Percentiles rank a stretch among this genome's conserved stretches.
phyloP scores from a whole-genome alignment of 805 yeast genomes.

The Ogataea paraovalis region DNA sequence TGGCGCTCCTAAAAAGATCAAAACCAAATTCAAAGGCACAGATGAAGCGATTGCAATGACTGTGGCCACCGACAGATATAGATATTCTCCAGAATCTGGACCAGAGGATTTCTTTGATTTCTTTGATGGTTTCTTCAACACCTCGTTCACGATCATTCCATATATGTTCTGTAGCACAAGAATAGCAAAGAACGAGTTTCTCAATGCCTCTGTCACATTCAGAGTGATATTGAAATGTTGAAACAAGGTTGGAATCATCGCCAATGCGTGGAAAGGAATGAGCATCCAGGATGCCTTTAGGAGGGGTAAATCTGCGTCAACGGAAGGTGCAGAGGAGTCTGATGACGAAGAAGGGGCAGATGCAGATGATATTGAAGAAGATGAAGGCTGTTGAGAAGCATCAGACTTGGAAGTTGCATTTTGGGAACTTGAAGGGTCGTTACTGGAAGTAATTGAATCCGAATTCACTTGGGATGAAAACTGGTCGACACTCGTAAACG shows the following conservation, averaged over 20 bases:
- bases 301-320: slow-evolving; percentile 10
- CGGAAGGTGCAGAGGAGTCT: background rate
- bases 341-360: background rate
- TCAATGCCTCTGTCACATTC: slow-evolving; percentile 25
- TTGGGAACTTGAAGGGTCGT: background rate
- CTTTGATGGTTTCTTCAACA: slow-evolving; percentile 23
- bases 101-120: slow-evolving; percentile 10
- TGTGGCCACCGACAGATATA: slow-evolving; percentile 29
- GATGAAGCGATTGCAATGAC: slow-evolving; percentile 35
- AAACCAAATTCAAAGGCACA: slow-evolving; percentile 34
- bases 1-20: slow-evolving; percentile 82
- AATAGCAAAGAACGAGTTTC: slow-evolving; percentile 27
- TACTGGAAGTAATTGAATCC: background rate
- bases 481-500: slow-evolving; percentile 20
- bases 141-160: slow-evolving; percentile 32
- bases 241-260: slow-evolving; percentile 26
- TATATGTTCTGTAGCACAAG: slow-evolving; percentile 35
- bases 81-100: slow-evolving; percentile 16
- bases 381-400: background rate
- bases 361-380: background rate
- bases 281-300: slow-evolving; percentile 14
- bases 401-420: background rate
- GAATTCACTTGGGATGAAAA: background rate
- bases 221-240: slow-evolving; percentile 30
- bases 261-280: slow-evolving; percentile 31